Conservation (phyloP, 768 basidiomycete genomes). For the Myochromella boudieri region DNA sequence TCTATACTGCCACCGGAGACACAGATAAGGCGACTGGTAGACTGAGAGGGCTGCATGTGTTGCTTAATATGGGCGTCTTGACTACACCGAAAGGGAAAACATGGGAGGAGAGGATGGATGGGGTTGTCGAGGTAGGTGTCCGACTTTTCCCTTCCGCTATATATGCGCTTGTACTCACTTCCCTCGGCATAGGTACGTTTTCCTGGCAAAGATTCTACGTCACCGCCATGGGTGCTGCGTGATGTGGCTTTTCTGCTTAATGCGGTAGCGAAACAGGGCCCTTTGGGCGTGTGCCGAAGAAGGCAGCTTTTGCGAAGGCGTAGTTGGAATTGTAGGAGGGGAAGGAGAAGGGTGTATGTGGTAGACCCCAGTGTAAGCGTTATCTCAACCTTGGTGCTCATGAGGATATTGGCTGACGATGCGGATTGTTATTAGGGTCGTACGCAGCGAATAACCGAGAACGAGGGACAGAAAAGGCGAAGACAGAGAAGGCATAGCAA, state of each 20-base stretch:
- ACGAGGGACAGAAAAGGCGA: slow-evolving; percentile 14
- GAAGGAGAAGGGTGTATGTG: slow-evolving; percentile 14
- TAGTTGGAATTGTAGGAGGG: slow-evolving; percentile 51
- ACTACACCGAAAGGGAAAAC: slow-evolving; percentile 12
- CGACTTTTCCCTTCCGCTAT: background rate
- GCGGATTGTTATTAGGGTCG: background rate
- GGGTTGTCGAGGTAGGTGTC: slow-evolving; percentile 32
- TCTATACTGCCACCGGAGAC: slow-evolving; percentile 59
- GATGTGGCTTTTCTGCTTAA: slow-evolving; percentile 67
- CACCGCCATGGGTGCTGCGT: slow-evolving; percentile 58
- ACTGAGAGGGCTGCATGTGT: slow-evolving; percentile 60
- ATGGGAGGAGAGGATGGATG: slow-evolving; percentile 26
- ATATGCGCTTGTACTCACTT: slow-evolving; percentile 17
- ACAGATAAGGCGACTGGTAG: slow-evolving; percentile 47
- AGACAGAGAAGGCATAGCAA: slow-evolving; percentile 53
- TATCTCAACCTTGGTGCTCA: slow-evolving; percentile 29
- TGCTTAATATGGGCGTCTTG: slow-evolving; percentile 61
- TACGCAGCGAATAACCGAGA: background rate
- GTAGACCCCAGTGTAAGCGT: slow-evolving; percentile 29
- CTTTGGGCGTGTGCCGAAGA: slow-evolving; percentile 72
- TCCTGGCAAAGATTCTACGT: slow-evolving; percentile 20
- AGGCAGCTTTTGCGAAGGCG: slow-evolving; percentile 66
- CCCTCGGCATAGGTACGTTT: slow-evolving; percentile 31
- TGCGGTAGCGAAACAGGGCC: slow-evolving; percentile 66
- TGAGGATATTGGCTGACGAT: no score